Conservation (phyloP, 2,329 filamentous ascomycete species). For the Metarhizium album region DNA sequence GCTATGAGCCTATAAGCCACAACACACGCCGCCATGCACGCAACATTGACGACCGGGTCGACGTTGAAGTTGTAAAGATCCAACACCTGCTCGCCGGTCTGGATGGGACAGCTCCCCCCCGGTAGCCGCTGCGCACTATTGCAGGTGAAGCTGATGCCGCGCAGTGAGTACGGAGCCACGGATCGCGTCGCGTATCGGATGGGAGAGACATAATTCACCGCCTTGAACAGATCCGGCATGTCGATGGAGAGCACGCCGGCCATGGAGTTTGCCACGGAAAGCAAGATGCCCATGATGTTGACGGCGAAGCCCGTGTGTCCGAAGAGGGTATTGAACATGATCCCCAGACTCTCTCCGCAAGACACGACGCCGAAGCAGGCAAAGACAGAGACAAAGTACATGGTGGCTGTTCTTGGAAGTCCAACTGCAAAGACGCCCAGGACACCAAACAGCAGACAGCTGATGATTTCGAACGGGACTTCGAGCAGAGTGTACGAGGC, state of each 20-base stretch:
- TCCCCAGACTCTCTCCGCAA: conserved; percentile 65
- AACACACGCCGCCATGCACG: conserved; percentile 51
- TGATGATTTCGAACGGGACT: conserved; percentile 58
- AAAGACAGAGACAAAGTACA: conserved; percentile 59
- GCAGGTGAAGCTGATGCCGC: conserved; percentile 53
- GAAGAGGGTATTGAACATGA: conserved; percentile 72
- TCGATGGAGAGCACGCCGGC: conserved; percentile 60
- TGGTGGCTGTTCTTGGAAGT: conserved; percentile 47
- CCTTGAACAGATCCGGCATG: conserved; percentile 54
- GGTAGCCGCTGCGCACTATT: conserved; percentile 46
- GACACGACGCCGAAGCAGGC: conserved; percentile 63
- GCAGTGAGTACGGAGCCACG: conserved; percentile 54
- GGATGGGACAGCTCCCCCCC: conserved; percentile 52
- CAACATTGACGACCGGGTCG: conserved; percentile 49
- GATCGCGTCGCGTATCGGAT: conserved; percentile 60
- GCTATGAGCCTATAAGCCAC: conserved; percentile 56
- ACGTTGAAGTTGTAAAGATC: conserved; percentile 55
- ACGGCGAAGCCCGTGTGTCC: conserved; percentile 65
- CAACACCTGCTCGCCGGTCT: conserved; percentile 56
- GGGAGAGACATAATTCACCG: conserved; percentile 61
- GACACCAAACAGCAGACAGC: conserved; percentile 54
- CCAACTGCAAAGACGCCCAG: conserved; percentile 55
- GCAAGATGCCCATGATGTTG: conserved; percentile 58
- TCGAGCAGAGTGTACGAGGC: conserved; percentile 60
- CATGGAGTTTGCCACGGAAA: conserved; percentile 62